A percentile compares a stretch with the other conserved stretches of the same genome.
These are phyloP conservation scores for Coemansia sp. DNA, from an alignment of 192 early-diverging fungal genomes.

Conservation along the genomic window DNA sequence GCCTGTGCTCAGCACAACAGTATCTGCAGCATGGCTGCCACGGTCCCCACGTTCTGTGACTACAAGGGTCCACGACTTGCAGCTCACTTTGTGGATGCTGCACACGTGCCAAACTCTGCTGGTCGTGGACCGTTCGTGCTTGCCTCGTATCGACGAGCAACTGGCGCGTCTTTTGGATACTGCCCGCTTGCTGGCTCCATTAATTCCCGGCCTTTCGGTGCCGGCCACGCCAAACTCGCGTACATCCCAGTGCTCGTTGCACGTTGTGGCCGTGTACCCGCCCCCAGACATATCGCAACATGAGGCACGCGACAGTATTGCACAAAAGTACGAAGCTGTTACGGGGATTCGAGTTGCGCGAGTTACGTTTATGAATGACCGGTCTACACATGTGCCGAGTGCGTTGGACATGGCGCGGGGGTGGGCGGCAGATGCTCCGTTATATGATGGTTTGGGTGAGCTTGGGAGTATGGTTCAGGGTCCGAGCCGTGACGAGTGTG, in stretches of 20 bases:
- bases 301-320: not conserved
- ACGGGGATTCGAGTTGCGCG: constrained; percentile 22
- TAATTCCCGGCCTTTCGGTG: constrained; percentile 15
- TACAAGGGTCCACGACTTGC: constrained; percentile 25
- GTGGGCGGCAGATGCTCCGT: not conserved
- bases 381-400: not conserved
- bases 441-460: not conserved
- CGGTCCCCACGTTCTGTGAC: not conserved
- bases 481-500: not conserved
- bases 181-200: constrained; percentile 12
- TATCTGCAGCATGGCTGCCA: constrained; percentile 1
- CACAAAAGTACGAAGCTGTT: constrained; percentile 16
- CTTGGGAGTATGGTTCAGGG: no score
- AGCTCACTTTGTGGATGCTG: constrained; percentile 26
- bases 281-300: no score
- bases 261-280: not conserved
- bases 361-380: constrained; percentile 20
- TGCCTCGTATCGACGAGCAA: constrained; percentile 7
- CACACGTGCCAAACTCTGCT: constrained; percentile 32
- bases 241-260: not conserved
- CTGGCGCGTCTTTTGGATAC: constrained; percentile 16
- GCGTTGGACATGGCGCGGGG: not conserved
- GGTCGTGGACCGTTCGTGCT: constrained; percentile 6
- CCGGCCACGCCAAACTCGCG: not conserved
- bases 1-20: constrained; percentile 9